Evolutionary conservation across 768 basidiomycete species (phyloP), one percentile per base, ranked within the genome.

Genomic region (Leccinum incarnatum): DNA sequence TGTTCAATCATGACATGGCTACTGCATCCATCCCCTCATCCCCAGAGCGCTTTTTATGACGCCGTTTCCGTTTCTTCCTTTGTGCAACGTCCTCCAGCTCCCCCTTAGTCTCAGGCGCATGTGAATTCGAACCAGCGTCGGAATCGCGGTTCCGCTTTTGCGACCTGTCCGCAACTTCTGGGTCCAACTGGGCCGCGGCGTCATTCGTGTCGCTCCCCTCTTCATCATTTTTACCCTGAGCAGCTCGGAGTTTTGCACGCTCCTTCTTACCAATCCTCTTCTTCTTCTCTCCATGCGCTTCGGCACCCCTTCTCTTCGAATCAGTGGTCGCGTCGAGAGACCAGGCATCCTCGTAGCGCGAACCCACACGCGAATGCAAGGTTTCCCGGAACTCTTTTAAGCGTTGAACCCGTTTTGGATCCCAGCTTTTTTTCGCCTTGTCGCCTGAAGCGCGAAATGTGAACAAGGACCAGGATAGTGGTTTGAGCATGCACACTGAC

Each of bases 201-300:
- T 56, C 10, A 6, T 55, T n/a, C n/a, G 4, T 46, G 3, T 56
- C 51, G 8, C 51, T 53, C 25, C 15, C 57, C 5, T 62, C 62
- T 14, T 37, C 64, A 1, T 49, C 65, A 5, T 37, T 54, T 19
- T 61, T 63, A 2, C 48, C 68, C 32, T 47, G 72, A 29, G 62
- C 68, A n/a, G 64, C 69, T 64, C 79, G 86, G 64, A 78, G 62
- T 62, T 77, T 82, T 75, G 81, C 74, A 36, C 87, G 78, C 72
- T 89, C 87, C 73, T 88, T 88, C 79, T 83, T 88, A 12, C 87
- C 87, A 65, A 79, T 86, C 65, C 88, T 72, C 74, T 85, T 88
- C 78, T 87, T 88, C 62, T 70, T 73, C 48, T 65, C 63, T 54
- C 60, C 65, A 9, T 66, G 64, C 45, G 55, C 60, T 17, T 36